phyloP scores from a whole-genome alignment of 768 basidiomycete genomes.

The Tephrocybe sp. region DNA sequence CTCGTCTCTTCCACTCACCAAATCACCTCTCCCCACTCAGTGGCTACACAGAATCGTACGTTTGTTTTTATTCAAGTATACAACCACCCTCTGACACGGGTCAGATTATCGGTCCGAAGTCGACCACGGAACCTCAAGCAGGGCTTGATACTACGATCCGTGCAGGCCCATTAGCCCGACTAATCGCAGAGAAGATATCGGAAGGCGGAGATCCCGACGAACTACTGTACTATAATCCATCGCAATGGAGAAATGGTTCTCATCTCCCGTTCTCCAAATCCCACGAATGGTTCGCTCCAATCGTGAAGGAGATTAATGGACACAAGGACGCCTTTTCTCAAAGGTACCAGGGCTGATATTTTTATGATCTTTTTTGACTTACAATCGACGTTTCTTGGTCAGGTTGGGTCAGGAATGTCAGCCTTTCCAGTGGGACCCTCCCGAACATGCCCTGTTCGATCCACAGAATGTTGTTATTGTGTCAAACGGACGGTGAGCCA shows the following conservation, averaged over 20 bases:
- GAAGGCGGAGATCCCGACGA: constrained; percentile 43
- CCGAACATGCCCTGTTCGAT: constrained; percentile 44
- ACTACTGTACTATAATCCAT: constrained; percentile 46
- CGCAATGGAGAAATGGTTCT: constrained; percentile 46
- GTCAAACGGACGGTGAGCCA: constrained; percentile 46
- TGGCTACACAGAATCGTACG: constrained; percentile 46
- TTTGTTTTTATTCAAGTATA: neutral
- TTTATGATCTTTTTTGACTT: too few species aligned
- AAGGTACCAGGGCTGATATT: constrained; percentile 31
- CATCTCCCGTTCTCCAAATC: constrained; percentile 38
- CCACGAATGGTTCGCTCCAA: constrained; percentile 46
- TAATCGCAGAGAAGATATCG: constrained; percentile 43
- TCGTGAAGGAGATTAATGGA: constrained; percentile 44
- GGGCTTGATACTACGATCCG: constrained; percentile 51
- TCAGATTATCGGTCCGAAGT: constrained; percentile 52
- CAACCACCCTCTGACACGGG: neutral
- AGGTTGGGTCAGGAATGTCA: constrained; percentile 49
- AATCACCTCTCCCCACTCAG: constrained; percentile 21
- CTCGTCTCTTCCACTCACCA: neutral
- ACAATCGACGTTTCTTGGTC: constrained; percentile 1
- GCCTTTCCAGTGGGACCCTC: constrained; percentile 31
- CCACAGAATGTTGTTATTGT: constrained; percentile 49
- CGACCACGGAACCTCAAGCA: constrained; percentile 51
- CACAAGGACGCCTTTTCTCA: constrained; percentile 49
- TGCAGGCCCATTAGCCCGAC: constrained; percentile 45